These are phyloP conservation scores for Penicillium oxalicum DNA, from an alignment of 2,329 filamentous ascomycete genomes.

Conservation along the genomic window DNA sequence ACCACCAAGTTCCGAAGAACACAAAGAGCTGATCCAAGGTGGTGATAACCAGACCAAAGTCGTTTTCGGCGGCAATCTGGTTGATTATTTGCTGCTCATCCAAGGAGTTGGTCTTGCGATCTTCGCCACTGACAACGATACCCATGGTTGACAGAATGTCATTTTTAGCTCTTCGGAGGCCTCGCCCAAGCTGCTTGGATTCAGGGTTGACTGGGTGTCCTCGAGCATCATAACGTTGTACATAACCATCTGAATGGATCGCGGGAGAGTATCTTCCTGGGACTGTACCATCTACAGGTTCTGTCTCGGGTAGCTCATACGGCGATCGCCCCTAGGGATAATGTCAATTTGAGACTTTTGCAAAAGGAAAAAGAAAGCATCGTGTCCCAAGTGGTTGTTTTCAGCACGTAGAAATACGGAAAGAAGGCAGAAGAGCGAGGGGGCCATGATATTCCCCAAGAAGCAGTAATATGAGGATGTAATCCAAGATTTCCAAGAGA, in stretches of 20 bases:
- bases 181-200: slow-evolving; percentile 35
- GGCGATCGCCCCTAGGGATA: slow-evolving; percentile 40
- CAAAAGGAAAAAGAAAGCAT: not conserved
- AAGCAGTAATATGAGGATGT: too few species aligned
- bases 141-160: slow-evolving; percentile 47
- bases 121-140: slow-evolving; percentile 41
- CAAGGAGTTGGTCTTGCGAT: slow-evolving; percentile 29
- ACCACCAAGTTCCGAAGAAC: slow-evolving; percentile 41
- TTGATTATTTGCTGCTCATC: slow-evolving; percentile 37
- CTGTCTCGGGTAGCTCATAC: slow-evolving; percentile 38
- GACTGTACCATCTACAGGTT: slow-evolving; percentile 16
- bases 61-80: slow-evolving; percentile 38
- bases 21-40: slow-evolving; percentile 38
- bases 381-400: too few species aligned
- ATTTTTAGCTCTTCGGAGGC: slow-evolving; percentile 45
- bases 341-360: slow-evolving; percentile 14
- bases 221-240: slow-evolving; percentile 44
- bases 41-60: slow-evolving; percentile 38
- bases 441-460: too few species aligned
- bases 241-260: slow-evolving; percentile 38
- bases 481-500: too few species aligned
- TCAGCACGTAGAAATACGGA: too few species aligned
- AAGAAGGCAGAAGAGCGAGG: too few species aligned
- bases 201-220: slow-evolving; percentile 44
- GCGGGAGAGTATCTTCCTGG: slow-evolving; percentile 21